phyloP scores from a whole-genome alignment of 2,329 filamentous ascomycete genomes.

The Colletotrichum sansevieriae region DNA sequence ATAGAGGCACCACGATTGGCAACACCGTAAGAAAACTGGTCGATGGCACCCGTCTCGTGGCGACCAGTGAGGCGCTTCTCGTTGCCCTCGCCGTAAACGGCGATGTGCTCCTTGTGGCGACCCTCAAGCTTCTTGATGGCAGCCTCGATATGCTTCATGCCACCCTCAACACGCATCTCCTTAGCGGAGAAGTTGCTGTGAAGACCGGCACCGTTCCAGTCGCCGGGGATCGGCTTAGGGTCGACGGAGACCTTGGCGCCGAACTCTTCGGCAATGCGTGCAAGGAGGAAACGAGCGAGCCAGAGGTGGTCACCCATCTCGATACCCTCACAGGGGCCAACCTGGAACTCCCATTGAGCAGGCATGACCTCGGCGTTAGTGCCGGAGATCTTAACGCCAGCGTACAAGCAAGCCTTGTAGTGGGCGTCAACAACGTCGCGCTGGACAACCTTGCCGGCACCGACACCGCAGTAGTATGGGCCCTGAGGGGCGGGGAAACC shows the following conservation, averaged over 20 bases:
- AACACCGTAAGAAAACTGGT: slow-evolving; percentile 93
- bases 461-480: slow-evolving; percentile 92
- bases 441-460: slow-evolving; percentile 96
- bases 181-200: slow-evolving; percentile 95
- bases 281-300: slow-evolving; percentile 84
- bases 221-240: slow-evolving; percentile 94
- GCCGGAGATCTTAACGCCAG: slow-evolving; percentile 93
- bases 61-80: slow-evolving; percentile 91
- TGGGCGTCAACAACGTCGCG: slow-evolving; percentile 97
- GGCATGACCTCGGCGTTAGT: slow-evolving; percentile 99
- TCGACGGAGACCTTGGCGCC: slow-evolving; percentile 95
- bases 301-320: slow-evolving; percentile 96
- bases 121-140: slow-evolving; percentile 86
- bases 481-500: slow-evolving; percentile 94
- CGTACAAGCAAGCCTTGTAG: slow-evolving; percentile 78
- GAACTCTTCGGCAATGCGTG: slow-evolving; percentile 95
- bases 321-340: slow-evolving; percentile 90
- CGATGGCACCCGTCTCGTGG: slow-evolving; percentile 95
- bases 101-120: slow-evolving; percentile 86
- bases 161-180: slow-evolving; percentile 86
- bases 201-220: slow-evolving; percentile 91
- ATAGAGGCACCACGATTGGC: slow-evolving; percentile 96
- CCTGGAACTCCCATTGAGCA: slow-evolving; percentile 98
- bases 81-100: slow-evolving; percentile 96
- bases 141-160: slow-evolving; percentile 94